phyloP scores from a whole-genome alignment of 192 early-diverging fungal genomes.

The Geosiphon pyriformis region DNA sequence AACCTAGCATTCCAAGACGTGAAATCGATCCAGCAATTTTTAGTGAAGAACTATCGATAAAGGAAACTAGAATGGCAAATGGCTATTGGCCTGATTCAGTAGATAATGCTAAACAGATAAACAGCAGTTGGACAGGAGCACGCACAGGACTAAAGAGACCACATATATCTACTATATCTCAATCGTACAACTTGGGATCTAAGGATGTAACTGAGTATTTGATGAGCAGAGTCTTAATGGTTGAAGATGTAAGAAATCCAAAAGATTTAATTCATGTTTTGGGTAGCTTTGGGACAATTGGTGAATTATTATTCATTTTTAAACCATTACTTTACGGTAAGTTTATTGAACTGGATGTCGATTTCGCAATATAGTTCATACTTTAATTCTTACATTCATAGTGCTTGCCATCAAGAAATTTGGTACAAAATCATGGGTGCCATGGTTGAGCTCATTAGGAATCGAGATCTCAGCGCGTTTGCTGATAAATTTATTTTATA shows the following conservation, averaged over 20 bases:
- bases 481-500: constrained; percentile 35
- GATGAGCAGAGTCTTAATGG: constrained; percentile 47
- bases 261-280: constrained; percentile 60
- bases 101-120: constrained; percentile 26
- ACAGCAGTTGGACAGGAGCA: constrained; percentile 37
- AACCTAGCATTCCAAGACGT: constrained; percentile 15
- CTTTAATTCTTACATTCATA: constrained; percentile 23
- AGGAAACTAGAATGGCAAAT: background rate
- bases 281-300: constrained; percentile 45
- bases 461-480: constrained; percentile 59
- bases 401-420: constrained; percentile 70
- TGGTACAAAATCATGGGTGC: constrained; percentile 72
- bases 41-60: background rate
- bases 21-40: constrained; percentile 24
- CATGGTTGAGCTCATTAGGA: constrained; percentile 76
- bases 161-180: constrained; percentile 33
- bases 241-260: constrained; percentile 62
- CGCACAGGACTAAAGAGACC: constrained; percentile 32
- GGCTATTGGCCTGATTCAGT: background rate
- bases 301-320: constrained; percentile 78
- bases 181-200: constrained; percentile 20
- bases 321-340: constrained; percentile 82
- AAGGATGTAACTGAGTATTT: constrained; percentile 49
- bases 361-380: background rate
- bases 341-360: background rate